Evolutionary conservation across 1,284 basidiomycete genomes (phyloP), one percentile per base, ranked within the genome.

Genomic region (Papiliotrema fonsecae): DNA sequence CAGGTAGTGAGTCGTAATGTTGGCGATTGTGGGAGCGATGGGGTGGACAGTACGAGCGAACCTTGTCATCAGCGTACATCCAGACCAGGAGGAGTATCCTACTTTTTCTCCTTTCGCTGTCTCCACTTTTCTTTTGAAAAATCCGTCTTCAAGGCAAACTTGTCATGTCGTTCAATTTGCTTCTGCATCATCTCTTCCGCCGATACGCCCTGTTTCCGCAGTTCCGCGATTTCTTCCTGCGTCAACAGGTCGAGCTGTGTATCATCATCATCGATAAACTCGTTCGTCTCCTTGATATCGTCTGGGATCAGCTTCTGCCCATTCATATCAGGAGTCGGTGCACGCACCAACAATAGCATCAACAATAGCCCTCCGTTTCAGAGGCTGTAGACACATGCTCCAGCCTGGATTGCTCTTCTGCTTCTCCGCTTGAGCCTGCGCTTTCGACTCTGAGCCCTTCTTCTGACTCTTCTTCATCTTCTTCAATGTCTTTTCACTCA

Each of bases 91-190:
- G 30, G 30, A 7, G 21, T 10, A 42, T 13, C 80, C 57, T 65
- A 92, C 91, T 97, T 97, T 56, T 87, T 89, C 73, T 93, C 88
- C 72, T 97, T 97, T 40, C 89, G 79, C 70, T 91, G 92, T 67
- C 83, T 86, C 75, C 96, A 97, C 69, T 97, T 97, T 64, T 96
- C 92, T 73, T 97, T 96, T 71, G 87, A 91, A 69, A 91, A 96
- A 72, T 93, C 93, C 1, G 91, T 96, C 75, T 97, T 97, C 46
- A 94, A 77, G 7, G 83, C 82, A 70, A 88, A 97, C 62, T 87
- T 87, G 28, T 86, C 84, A 64, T 97, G 92, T 60, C 85, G 81
- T 59, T 89, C 88, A 50, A 96, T 92, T 72, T 97, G 92, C 67
- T 80, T 83, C 63, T 87, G 83, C 63, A 97, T 93, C 54, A 97